A percentile compares a stretch with the other conserved stretches of the same genome.
Evolutionary conservation across 1,139 yeast species (phyloP).

Genomic region (Saccharomyces hybrid): DNA sequence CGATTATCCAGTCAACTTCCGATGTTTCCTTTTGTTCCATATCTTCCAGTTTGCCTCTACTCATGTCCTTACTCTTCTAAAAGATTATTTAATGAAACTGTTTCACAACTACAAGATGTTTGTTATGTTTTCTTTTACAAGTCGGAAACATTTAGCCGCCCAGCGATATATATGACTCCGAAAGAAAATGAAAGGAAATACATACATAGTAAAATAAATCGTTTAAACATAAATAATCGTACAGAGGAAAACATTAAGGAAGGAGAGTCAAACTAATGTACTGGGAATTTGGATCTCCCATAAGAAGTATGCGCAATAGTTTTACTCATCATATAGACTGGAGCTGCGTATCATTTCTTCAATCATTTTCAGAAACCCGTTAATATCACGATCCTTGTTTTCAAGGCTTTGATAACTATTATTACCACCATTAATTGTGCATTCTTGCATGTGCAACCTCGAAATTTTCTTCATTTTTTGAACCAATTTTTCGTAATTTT

Average conservation of each 20-base stretch:
- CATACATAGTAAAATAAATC: not conserved
- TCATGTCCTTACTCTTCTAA: not conserved
- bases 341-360: slow-evolving; percentile 19
- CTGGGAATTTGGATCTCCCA: not conserved
- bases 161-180: not conserved
- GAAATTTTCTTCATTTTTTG: slow-evolving; percentile 18
- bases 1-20: slow-evolving; percentile 15
- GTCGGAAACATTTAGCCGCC: not conserved
- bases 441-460: slow-evolving; percentile 12
- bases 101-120: not conserved
- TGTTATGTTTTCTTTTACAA: not conserved
- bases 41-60: not conserved
- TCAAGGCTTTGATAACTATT: not conserved
- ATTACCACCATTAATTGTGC: not conserved
- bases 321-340: not conserved
- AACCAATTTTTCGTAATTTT: slow-evolving; percentile 20
- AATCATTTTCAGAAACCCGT: slow-evolving; percentile 16
- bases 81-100: not conserved
- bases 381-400: not conserved
- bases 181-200: not conserved
- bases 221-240: not conserved
- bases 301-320: not conserved
- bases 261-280: not conserved
- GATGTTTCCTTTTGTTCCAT: not conserved
- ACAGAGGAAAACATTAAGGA: not conserved